Evolutionary conservation across 805 yeast species (phyloP).

Genomic region (Lipomyces japonicus): DNA sequence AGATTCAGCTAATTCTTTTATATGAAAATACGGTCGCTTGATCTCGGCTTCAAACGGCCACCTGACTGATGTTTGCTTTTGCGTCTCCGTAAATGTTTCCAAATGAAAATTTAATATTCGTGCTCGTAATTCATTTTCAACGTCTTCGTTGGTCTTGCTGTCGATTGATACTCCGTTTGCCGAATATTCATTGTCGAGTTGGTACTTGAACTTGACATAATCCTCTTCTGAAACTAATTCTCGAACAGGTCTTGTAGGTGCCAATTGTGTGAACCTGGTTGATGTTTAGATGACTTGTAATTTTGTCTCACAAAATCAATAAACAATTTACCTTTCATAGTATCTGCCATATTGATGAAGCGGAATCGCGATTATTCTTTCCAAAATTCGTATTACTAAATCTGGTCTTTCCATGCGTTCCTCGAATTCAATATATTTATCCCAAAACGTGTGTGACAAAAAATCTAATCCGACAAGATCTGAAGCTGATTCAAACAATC

Average conservation of each 20-base stretch:
- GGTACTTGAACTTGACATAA: slow-evolving; percentile 35
- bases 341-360: slow-evolving; percentile 83
- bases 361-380: slow-evolving; percentile 48
- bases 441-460: slow-evolving; percentile 80
- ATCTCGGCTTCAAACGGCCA: slow-evolving; percentile 74
- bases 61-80: slow-evolving; percentile 50
- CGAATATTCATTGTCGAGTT: slow-evolving; percentile 19
- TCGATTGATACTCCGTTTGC: not conserved
- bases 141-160: slow-evolving; percentile 34
- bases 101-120: slow-evolving; percentile 46
- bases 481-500: slow-evolving; percentile 49
- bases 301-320: too few relatives aligned
- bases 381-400: slow-evolving; percentile 45
- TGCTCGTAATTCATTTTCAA: slow-evolving; percentile 42
- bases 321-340: slow-evolving; percentile 42
- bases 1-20: slow-evolving; percentile 44
- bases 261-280: slow-evolving; percentile 31
- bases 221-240: slow-evolving; percentile 36
- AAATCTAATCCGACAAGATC: slow-evolving; percentile 63
- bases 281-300: not conserved
- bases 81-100: slow-evolving; percentile 46
- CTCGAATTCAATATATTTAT: slow-evolving; percentile 63
- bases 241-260: slow-evolving; percentile 36
- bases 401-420: slow-evolving; percentile 42
- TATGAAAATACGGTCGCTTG: slow-evolving; percentile 54